Conservation (phyloP, 129 eudicot genomes). For the Ambrosia artemisiifolia region DNA sequence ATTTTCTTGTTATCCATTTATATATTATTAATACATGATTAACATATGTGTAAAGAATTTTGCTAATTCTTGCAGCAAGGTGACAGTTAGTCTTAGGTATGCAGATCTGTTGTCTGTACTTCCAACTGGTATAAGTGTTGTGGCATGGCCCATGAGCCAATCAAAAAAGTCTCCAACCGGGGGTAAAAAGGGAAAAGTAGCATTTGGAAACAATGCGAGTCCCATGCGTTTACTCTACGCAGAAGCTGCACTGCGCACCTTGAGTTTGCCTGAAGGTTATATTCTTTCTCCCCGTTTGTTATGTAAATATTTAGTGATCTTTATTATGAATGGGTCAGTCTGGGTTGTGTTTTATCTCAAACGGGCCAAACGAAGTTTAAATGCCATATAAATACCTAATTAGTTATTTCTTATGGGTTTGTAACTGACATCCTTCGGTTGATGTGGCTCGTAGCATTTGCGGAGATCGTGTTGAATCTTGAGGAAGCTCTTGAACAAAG, state of each 20-base stretch:
- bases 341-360: background rate
- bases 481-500: constrained; percentile 55
- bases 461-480: constrained; percentile 85
- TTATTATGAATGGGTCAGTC: background rate
- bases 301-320: background rate
- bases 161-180: constrained; percentile 34
- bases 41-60: background rate
- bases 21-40: background rate
- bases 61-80: constrained; percentile 52
- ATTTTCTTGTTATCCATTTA: background rate
- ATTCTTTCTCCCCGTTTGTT: background rate
- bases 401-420: background rate
- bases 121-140: constrained; percentile 74
- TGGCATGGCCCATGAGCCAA: constrained; percentile 82
- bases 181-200: constrained; percentile 43
- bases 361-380: background rate
- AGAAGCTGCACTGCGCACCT: constrained; percentile 73
- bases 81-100: constrained; percentile 74
- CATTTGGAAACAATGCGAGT: constrained; percentile 35
- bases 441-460: constrained; percentile 52
- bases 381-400: constrained; percentile 2
- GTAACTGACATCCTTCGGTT: background rate
- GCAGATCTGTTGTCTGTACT: constrained; percentile 69
- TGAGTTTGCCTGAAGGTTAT: constrained; percentile 89
- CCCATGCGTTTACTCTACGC: constrained; percentile 76